Percentiles rank a stretch among this genome's conserved stretches.
Evolutionary conservation across 352 stramenopile genomes (phyloP).

Genomic region (Globisporangium barbulae): DNA sequence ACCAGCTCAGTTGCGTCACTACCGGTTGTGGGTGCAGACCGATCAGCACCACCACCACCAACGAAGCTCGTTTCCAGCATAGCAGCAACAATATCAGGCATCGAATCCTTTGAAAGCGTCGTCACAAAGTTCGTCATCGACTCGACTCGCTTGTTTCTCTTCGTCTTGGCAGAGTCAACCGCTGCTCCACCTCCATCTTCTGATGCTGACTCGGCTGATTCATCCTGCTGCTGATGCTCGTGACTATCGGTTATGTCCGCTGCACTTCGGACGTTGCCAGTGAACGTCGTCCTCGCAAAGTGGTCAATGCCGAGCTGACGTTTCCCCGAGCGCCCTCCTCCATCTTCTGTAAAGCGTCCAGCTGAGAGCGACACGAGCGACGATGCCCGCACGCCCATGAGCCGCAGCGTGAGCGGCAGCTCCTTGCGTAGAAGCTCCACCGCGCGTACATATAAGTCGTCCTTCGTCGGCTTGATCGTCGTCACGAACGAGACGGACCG

Average conservation of each 20-base stretch:
- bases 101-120: slow-evolving; percentile 10
- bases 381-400: slow-evolving; percentile 64
- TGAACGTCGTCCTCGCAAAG: slow-evolving; percentile 22
- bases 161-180: background rate
- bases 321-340: slow-evolving; percentile 21
- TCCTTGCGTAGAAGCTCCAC: slow-evolving; percentile 58
- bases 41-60: slow-evolving; percentile 2
- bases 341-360: slow-evolving; percentile 12
- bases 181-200: background rate
- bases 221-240: background rate
- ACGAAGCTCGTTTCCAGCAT: slow-evolving; percentile 22
- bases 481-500: slow-evolving; percentile 45
- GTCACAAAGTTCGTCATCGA: slow-evolving; percentile 16
- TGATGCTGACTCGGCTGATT: slow-evolving; percentile 5
- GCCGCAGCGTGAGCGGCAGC: slow-evolving; percentile 56
- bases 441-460: slow-evolving; percentile 43
- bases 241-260: background rate
- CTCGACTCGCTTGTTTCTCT: slow-evolving; percentile 4
- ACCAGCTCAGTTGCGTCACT: background rate
- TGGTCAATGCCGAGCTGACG: slow-evolving; percentile 45
- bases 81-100: slow-evolving; percentile 15
- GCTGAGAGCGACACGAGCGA: slow-evolving; percentile 31
- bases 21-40: background rate
- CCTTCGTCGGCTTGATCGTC: slow-evolving; percentile 30
- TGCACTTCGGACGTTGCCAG: background rate